These are phyloP conservation scores for Nectriaceae sp. DNA, from an alignment of 2,329 filamentous ascomycete species.

Conservation along the genomic window DNA sequence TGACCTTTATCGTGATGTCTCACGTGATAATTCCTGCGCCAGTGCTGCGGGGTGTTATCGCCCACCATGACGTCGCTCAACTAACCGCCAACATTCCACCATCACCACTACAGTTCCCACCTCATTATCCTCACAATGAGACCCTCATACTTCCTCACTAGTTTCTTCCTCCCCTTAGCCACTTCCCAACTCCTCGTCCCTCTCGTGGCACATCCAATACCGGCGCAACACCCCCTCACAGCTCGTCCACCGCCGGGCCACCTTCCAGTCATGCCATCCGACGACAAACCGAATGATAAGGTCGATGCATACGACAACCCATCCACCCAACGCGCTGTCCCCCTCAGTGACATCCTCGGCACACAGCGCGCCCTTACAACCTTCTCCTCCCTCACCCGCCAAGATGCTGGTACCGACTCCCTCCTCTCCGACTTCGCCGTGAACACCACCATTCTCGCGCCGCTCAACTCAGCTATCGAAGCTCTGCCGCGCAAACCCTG, in stretches of 20 bases:
- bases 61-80: not conserved
- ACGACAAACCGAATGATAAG: slow-evolving; percentile 14
- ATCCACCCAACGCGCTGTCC: slow-evolving; percentile 54
- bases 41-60: not conserved
- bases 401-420: slow-evolving; percentile 67
- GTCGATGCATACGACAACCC: slow-evolving; percentile 10
- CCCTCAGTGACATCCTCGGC: slow-evolving; percentile 83
- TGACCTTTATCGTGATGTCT: not conserved
- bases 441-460: slow-evolving; percentile 86
- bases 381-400: slow-evolving; percentile 79
- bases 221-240: slow-evolving; percentile 12
- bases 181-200: slow-evolving; percentile 2
- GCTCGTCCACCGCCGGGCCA: slow-evolving; percentile 13
- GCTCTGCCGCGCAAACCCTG: slow-evolving; percentile 81
- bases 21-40: not conserved
- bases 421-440: slow-evolving; percentile 66
- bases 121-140: slow-evolving; percentile 17
- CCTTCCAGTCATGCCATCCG: slow-evolving; percentile 31
- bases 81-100: not conserved
- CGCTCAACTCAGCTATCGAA: slow-evolving; percentile 80
- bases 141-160: slow-evolving; percentile 9
- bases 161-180: slow-evolving; percentile 1
- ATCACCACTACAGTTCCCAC: not conserved
- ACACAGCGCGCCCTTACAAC: slow-evolving; percentile 78
- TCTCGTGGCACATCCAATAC: slow-evolving; percentile 2